These are phyloP conservation scores for Globisporangium abappressorium DNA, from an alignment of 352 stramenopile species.

Conservation along the genomic window DNA sequence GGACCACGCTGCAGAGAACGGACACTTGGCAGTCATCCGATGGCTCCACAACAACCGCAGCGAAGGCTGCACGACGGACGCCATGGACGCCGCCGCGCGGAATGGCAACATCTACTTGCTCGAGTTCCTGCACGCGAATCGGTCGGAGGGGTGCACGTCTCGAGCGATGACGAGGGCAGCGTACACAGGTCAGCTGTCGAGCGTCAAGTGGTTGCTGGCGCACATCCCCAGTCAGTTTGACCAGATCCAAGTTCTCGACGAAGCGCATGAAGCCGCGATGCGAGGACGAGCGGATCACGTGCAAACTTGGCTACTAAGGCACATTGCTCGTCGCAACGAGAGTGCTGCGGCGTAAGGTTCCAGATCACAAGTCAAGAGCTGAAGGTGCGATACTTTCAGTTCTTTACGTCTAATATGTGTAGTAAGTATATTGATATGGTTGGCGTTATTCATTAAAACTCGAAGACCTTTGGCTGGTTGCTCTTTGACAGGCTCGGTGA, in stretches of 20 bases:
- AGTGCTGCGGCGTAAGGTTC: background rate
- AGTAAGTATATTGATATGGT: background rate
- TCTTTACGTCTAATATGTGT: background rate
- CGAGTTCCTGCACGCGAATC: slow-evolving; percentile 25
- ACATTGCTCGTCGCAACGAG: slow-evolving; percentile 10
- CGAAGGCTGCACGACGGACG: slow-evolving; percentile 39
- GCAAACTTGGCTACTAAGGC: slow-evolving; percentile 22
- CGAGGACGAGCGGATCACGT: slow-evolving; percentile 32
- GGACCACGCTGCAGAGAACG: slow-evolving; percentile 42
- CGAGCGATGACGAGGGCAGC: slow-evolving; percentile 26
- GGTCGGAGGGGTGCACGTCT: slow-evolving; percentile 25
- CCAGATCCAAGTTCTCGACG: slow-evolving; percentile 10
- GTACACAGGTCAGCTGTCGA: slow-evolving; percentile 32
- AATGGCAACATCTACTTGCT: slow-evolving; percentile 39
- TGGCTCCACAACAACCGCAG: slow-evolving; percentile 38
- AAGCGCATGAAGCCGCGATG: slow-evolving; percentile 22
- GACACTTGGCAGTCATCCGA: slow-evolving; percentile 32
- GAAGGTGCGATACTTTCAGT: background rate
- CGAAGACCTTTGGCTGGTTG: slow-evolving; percentile 7
- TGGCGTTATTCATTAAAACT: slow-evolving; percentile 10
- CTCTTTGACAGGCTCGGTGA: slow-evolving; percentile 1
- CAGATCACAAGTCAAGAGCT: background rate
- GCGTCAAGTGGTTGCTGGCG: slow-evolving; percentile 30
- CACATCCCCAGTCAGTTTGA: slow-evolving; percentile 26
- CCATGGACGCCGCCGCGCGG: slow-evolving; percentile 41